Conservation (phyloP, 2,329 filamentous ascomycete genomes). For the Pseudogymnoascus sp. region DNA sequence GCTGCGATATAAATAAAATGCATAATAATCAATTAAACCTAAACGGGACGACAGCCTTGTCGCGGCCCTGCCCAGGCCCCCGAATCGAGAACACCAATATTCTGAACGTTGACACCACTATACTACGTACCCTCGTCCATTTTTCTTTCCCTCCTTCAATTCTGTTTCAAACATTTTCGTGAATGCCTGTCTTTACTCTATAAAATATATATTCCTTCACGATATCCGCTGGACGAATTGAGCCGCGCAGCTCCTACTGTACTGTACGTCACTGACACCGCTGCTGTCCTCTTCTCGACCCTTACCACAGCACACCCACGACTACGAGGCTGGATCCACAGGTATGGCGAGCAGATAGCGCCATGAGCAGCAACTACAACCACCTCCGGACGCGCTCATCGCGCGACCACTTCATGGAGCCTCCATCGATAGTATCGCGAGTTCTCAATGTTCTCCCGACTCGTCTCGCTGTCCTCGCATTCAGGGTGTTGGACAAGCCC, state of each 20-base stretch:
- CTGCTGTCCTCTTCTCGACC: slow-evolving; percentile 1
- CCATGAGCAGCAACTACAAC: slow-evolving; percentile 5
- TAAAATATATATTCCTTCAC: slow-evolving; percentile 1
- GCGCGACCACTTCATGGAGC: slow-evolving; percentile 22
- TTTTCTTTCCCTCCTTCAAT: slow-evolving; percentile 1
- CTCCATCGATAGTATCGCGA: slow-evolving; percentile 22
- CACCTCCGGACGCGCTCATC: slow-evolving; percentile 15
- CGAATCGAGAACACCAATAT: slow-evolving; percentile 7
- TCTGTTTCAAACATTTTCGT: neutral
- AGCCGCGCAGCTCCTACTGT: neutral
- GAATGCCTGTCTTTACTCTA: slow-evolving; percentile 8
- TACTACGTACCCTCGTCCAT: slow-evolving; percentile 7
- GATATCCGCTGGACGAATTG: neutral
- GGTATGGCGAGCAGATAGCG: slow-evolving; percentile 6
- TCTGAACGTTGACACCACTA: slow-evolving; percentile 2
- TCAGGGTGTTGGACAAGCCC: slow-evolving; percentile 18
- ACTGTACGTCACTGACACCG: neutral
- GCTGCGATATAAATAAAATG: slow-evolving; percentile 6
- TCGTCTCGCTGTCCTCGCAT: slow-evolving; percentile 19
- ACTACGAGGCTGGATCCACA: slow-evolving; percentile 1
- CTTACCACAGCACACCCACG: neutral
- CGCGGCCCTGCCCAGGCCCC: neutral
- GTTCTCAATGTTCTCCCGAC: slow-evolving; percentile 19
- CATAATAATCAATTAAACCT: slow-evolving; percentile 7
- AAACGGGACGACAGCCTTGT: slow-evolving; percentile 10